Conservation (phyloP, 2,329 filamentous ascomycete genomes). For the Exophiala viscosa region DNA sequence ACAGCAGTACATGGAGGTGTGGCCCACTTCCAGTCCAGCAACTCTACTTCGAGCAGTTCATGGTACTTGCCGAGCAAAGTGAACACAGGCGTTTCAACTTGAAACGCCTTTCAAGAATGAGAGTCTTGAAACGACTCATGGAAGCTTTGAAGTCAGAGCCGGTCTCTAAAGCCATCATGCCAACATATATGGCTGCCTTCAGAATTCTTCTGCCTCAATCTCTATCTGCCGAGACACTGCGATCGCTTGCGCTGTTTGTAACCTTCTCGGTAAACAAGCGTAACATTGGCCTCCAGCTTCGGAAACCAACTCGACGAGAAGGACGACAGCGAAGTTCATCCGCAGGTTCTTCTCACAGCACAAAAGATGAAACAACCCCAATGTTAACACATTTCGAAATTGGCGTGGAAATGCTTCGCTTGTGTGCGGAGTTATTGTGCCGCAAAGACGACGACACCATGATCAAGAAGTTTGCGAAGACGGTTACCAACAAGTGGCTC, state of each 20-base stretch:
- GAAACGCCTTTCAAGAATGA: slow-evolving; percentile 80
- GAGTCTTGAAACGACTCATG: slow-evolving; percentile 82
- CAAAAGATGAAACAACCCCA: slow-evolving; percentile 28
- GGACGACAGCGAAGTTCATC: slow-evolving; percentile 26
- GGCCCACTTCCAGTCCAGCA: slow-evolving; percentile 73
- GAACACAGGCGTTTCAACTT: slow-evolving; percentile 91
- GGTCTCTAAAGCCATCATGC: slow-evolving; percentile 67
- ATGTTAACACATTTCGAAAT: slow-evolving; percentile 61
- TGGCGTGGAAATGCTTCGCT: slow-evolving; percentile 68
- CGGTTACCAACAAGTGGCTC: slow-evolving; percentile 96
- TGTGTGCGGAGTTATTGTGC: slow-evolving; percentile 76
- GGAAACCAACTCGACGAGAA: slow-evolving; percentile 42
- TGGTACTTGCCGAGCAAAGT: slow-evolving; percentile 82
- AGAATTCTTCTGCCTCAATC: slow-evolving; percentile 75
- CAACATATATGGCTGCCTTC: slow-evolving; percentile 74
- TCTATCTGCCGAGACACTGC: slow-evolving; percentile 77
- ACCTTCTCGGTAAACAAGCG: slow-evolving; percentile 81
- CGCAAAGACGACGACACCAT: slow-evolving; percentile 64
- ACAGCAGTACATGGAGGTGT: slow-evolving; percentile 88
- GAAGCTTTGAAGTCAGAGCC: slow-evolving; percentile 86
- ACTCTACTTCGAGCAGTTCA: slow-evolving; percentile 89
- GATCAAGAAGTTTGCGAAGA: slow-evolving; percentile 84
- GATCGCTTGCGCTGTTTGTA: slow-evolving; percentile 84
- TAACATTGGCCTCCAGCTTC: slow-evolving; percentile 44
- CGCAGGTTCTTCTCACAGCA: slow-evolving; percentile 31